Percentiles rank a stretch among this genome's conserved stretches.
These are phyloP conservation scores for Peniophora sp. DNA, from an alignment of 1,284 basidiomycete species.

Conservation along the genomic window DNA sequence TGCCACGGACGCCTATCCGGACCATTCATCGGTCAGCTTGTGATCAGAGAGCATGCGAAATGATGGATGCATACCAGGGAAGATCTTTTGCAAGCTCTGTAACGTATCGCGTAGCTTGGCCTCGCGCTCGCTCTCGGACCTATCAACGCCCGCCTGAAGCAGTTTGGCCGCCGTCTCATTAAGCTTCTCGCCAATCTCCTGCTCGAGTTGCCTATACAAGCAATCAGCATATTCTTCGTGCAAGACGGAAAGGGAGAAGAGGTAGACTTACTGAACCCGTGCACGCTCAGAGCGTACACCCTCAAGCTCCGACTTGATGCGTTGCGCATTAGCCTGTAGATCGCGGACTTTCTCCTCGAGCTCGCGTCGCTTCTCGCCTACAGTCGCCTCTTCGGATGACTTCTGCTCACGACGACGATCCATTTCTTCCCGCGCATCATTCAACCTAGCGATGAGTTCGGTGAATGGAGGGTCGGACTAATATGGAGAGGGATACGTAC, in stretches of 20 bases:
- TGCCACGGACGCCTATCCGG: constrained; percentile 73
- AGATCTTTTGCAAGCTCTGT: constrained; percentile 76
- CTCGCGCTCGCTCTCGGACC: constrained; percentile 81
- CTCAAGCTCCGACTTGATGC: constrained; percentile 63
- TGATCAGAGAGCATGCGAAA: neutral
- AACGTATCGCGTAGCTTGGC: constrained; percentile 81
- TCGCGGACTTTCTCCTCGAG: constrained; percentile 51
- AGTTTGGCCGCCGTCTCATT: constrained; percentile 79
- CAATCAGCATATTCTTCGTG: neutral
- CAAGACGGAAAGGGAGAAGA: neutral
- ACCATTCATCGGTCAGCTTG: neutral
- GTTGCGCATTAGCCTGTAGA: constrained; percentile 46
- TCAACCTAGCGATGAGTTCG: too few relatives aligned
- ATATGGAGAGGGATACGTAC: constrained; percentile 34
- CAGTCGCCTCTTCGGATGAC: too few relatives aligned
- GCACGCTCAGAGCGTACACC: constrained; percentile 75
- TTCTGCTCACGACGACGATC: too few relatives aligned
- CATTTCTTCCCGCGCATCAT: too few relatives aligned
- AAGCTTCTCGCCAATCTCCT: constrained; percentile 88
- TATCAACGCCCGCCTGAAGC: constrained; percentile 82
- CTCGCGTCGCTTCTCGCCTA: constrained; percentile 21
- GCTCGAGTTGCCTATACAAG: constrained; percentile 69
- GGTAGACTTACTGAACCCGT: constrained; percentile 17
- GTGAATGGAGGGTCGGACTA: too few relatives aligned
- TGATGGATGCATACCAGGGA: constrained; percentile 52